These are phyloP conservation scores for Carex kokanica DNA, from an alignment of 176 grass and related monocot species.

Conservation along the genomic window DNA sequence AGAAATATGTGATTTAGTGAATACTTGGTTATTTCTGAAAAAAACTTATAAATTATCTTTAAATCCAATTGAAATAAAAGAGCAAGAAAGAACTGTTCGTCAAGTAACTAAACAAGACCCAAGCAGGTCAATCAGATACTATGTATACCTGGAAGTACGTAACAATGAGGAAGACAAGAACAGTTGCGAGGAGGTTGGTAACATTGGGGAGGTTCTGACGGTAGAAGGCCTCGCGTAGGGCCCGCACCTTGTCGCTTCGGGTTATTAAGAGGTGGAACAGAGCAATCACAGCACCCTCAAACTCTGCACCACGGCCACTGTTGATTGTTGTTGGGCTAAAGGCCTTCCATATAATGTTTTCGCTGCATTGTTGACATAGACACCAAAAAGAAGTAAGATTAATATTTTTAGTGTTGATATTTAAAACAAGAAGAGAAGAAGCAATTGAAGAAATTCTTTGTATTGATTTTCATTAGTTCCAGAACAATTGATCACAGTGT, in stretches of 20 bases:
- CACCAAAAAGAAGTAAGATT: background rate
- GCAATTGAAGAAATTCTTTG: too few species aligned
- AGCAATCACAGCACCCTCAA: slow-evolving; percentile 51
- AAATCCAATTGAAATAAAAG: slow-evolving; percentile 8
- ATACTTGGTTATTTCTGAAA: background rate
- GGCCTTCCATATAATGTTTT: slow-evolving; percentile 47
- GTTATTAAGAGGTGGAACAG: slow-evolving; percentile 44
- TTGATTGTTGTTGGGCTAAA: slow-evolving; percentile 55
- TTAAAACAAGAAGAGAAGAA: too few species aligned
- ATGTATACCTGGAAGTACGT: slow-evolving; percentile 55
- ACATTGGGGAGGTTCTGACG: slow-evolving; percentile 55
- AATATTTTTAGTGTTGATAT: background rate
- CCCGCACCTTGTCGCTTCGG: slow-evolving; percentile 41
- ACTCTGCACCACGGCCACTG: slow-evolving; percentile 48
- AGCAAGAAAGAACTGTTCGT: slow-evolving; percentile 37
- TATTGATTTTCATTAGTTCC: too few species aligned
- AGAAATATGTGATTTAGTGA: background rate
- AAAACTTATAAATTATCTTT: background rate
- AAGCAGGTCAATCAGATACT: slow-evolving; percentile 28
- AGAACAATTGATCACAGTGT: too few species aligned
- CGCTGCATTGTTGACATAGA: slow-evolving; percentile 21
- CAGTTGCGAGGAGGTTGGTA: slow-evolving; percentile 49
- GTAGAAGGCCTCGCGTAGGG: slow-evolving; percentile 49
- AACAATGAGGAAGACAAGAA: slow-evolving; percentile 53
- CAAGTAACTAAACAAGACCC: slow-evolving; percentile 41